These are phyloP conservation scores for Sequoia sempervirens DNA, from an alignment of 75 land plant species.

Conservation along the genomic window DNA sequence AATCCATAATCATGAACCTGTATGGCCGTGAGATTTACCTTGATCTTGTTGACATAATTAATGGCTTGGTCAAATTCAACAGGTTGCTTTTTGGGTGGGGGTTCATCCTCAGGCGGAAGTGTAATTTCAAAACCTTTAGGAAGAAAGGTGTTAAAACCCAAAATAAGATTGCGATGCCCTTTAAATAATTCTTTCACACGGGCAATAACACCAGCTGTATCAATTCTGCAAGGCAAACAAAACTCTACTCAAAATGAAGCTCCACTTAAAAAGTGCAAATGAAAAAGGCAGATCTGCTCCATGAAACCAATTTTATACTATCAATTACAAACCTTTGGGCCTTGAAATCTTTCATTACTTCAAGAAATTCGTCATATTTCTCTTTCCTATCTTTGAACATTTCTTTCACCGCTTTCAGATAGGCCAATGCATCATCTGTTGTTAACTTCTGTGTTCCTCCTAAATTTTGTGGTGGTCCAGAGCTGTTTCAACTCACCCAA, in stretches of 20 bases:
- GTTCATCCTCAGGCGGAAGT: slow-evolving; percentile 62
- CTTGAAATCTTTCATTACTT: slow-evolving; percentile 97
- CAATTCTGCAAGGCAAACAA: slow-evolving; percentile 44
- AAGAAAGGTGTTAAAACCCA: slow-evolving; percentile 92
- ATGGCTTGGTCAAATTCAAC: slow-evolving; percentile 93
- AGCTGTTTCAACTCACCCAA: slow-evolving; percentile 20
- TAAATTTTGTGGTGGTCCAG: slow-evolving; percentile 28
- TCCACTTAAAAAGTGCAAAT: background rate
- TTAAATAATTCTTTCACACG: slow-evolving; percentile 89
- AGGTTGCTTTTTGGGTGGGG: slow-evolving; percentile 57
- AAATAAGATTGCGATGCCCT: slow-evolving; percentile 73
- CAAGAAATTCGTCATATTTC: slow-evolving; percentile 82
- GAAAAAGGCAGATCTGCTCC: slow-evolving; percentile 1
- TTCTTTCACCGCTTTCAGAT: slow-evolving; percentile 86
- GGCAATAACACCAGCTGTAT: slow-evolving; percentile 78
- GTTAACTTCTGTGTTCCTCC: slow-evolving; percentile 54
- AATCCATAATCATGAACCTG: background rate
- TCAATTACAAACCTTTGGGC: slow-evolving; percentile 60
- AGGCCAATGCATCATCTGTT: slow-evolving; percentile 79
- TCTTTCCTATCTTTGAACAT: slow-evolving; percentile 80
- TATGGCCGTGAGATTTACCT: slow-evolving; percentile 30
- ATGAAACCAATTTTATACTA: background rate
- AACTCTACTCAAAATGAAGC: background rate
- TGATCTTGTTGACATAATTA: slow-evolving; percentile 93
- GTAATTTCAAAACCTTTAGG: slow-evolving; percentile 92